These are phyloP conservation scores for Pisolithus marmoratus DNA, from an alignment of 768 basidiomycete genomes.

Conservation along the genomic window DNA sequence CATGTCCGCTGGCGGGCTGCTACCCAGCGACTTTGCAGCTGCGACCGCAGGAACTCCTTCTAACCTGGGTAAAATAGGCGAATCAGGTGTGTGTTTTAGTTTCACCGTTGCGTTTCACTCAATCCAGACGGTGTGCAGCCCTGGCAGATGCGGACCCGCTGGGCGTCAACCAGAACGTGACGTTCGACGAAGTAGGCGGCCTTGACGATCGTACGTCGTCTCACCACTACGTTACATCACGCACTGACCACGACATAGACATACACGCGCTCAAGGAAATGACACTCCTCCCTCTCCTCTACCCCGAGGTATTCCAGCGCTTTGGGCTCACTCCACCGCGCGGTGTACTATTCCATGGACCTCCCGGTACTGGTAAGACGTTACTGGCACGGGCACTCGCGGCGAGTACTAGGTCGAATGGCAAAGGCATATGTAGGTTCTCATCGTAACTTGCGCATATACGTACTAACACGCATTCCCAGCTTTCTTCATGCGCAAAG, in stretches of 20 bases:
- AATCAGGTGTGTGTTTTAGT: conserved; percentile 47
- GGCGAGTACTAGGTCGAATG: conserved; percentile 82
- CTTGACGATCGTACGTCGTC: conserved; percentile 75
- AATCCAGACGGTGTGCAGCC: conserved; percentile 36
- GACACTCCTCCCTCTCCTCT: conserved; percentile 91
- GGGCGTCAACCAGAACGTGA: conserved; percentile 87
- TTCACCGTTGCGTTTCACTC: conserved; percentile 11
- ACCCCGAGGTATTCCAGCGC: conserved; percentile 94
- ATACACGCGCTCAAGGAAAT: conserved; percentile 98
- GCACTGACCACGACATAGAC: conserved; percentile 41
- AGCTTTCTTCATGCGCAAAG: conserved; percentile 99
- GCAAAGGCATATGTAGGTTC: conserved; percentile 78
- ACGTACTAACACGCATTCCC: background rate
- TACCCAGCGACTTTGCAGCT: conserved; percentile 55
- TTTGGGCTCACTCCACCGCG: conserved; percentile 94
- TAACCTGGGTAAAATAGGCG: conserved; percentile 80
- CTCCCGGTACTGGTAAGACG: conserved; percentile 98
- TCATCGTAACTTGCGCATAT: background rate
- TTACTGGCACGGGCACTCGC: conserved; percentile 91
- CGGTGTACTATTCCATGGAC: conserved; percentile 96
- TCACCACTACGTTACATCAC: background rate
- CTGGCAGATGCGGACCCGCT: conserved; percentile 95
- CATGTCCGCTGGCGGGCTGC: conserved; percentile 45
- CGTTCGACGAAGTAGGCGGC: conserved; percentile 95
- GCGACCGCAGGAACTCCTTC: conserved; percentile 73